A percentile compares a stretch with the other conserved stretches of the same genome.
These are phyloP conservation scores for Nakazawaea sp. DNA, from an alignment of 805 yeast species.

Conservation along the genomic window DNA sequence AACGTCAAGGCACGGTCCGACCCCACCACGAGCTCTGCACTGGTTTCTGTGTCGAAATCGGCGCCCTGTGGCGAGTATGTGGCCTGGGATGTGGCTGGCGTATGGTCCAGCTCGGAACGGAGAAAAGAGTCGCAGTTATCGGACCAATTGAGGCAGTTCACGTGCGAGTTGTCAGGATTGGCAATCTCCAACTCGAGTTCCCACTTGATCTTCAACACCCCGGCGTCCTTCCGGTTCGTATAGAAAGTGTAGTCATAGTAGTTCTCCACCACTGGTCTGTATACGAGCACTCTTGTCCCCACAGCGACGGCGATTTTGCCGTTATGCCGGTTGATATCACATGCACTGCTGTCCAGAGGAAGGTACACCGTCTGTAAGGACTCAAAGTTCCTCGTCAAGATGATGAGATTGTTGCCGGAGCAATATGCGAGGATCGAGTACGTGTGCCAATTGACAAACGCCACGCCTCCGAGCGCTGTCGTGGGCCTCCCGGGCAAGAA, in stretches of 20 bases:
- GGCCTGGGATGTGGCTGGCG: background rate
- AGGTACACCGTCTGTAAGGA: conserved; percentile 74
- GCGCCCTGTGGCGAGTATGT: conserved; percentile 5
- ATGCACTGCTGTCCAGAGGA: conserved; percentile 56
- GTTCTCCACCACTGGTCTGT: conserved; percentile 50
- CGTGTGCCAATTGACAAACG: conserved; percentile 59
- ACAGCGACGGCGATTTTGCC: conserved; percentile 59
- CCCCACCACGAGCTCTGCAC: conserved; percentile 56
- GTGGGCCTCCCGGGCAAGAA: conserved; percentile 87
- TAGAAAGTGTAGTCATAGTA: conserved; percentile 26
- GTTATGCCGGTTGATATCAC: conserved; percentile 52
- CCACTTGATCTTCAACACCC: conserved; percentile 26
- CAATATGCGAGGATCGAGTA: conserved; percentile 66
- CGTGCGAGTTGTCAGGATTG: conserved; percentile 17
- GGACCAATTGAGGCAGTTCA: conserved; percentile 28
- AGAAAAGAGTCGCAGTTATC: conserved; percentile 23
- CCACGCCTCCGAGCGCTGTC: conserved; percentile 42
- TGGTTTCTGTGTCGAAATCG: conserved; percentile 27
- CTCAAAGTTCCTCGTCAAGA: conserved; percentile 42
- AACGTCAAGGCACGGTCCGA: conserved; percentile 42
- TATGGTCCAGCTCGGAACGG: conserved; percentile 15
- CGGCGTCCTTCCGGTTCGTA: conserved; percentile 21
- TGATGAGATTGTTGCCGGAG: conserved; percentile 82
- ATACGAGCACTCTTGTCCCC: conserved; percentile 36
- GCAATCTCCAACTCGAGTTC: conserved; percentile 19